These are phyloP conservation scores for Plantago major DNA, from an alignment of 257 asterid genomes.

Conservation along the genomic window DNA sequence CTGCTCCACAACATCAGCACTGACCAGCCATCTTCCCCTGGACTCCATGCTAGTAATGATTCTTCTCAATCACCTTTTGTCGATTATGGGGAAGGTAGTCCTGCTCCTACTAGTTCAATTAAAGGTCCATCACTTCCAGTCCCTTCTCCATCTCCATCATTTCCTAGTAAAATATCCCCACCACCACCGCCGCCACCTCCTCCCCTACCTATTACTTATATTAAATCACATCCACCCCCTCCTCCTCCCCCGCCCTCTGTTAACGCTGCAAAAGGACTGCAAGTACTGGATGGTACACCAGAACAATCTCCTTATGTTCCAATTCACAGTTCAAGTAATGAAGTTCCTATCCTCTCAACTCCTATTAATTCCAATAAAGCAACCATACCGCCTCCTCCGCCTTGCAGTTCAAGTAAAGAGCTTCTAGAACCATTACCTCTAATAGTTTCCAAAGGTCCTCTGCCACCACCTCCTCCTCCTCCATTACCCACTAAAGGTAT, in stretches of 20 bases:
- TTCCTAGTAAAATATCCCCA: slow-evolving; percentile 12
- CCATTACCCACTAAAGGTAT: slow-evolving; percentile 15
- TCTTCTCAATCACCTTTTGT: slow-evolving; percentile 24
- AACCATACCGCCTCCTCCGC: slow-evolving; percentile 18
- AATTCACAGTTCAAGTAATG: background rate
- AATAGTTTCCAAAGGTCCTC: slow-evolving; percentile 28
- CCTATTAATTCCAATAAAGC: slow-evolving; percentile 14
- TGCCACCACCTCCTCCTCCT: slow-evolving; percentile 32
- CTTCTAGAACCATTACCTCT: slow-evolving; percentile 20
- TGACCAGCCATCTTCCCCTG: slow-evolving; percentile 22
- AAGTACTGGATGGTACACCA: slow-evolving; percentile 23
- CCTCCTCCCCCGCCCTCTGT: slow-evolving; percentile 22
- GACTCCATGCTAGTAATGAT: slow-evolving; percentile 16
- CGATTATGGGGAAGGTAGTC: background rate
- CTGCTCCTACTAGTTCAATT: slow-evolving; percentile 9
- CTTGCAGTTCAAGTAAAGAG: slow-evolving; percentile 19
- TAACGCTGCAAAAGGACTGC: slow-evolving; percentile 8
- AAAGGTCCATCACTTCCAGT: slow-evolving; percentile 3
- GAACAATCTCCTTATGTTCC: slow-evolving; percentile 15
- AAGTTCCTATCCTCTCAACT: slow-evolving; percentile 3
- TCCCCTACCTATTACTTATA: slow-evolving; percentile 13
- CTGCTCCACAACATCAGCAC: background rate
- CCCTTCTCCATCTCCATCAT: background rate
- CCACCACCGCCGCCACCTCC: slow-evolving; percentile 29
- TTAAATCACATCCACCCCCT: slow-evolving; percentile 14